Percentiles rank a stretch among this genome's conserved stretches.
phyloP scores from a whole-genome alignment of 257 asterid species.

The Plantago major region DNA sequence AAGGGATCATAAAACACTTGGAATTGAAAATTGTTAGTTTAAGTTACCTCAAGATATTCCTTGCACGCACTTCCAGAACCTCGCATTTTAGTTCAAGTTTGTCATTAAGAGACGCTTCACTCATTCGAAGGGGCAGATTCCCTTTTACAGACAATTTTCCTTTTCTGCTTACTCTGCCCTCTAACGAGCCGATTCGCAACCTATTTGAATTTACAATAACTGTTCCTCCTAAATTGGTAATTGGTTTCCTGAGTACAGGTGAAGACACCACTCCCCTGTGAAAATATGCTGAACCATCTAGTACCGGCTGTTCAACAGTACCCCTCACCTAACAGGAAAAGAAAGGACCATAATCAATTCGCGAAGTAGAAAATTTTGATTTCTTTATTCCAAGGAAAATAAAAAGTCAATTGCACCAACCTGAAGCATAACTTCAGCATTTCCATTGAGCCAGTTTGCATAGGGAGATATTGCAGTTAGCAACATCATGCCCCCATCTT shows the following conservation, averaged over 20 bases:
- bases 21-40: conserved; percentile 8
- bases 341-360: conserved; percentile 20
- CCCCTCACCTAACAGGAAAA: conserved; percentile 74
- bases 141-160: conserved; percentile 90
- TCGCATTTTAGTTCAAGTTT: conserved; percentile 94
- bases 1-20: conserved; percentile 6
- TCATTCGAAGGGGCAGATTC: conserved; percentile 70
- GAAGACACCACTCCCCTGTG: conserved; percentile 95
- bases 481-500: conserved; percentile 98
- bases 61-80: conserved; percentile 92
- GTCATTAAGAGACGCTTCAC: conserved; percentile 69
- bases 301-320: conserved; percentile 93
- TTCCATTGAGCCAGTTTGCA: conserved; percentile 98
- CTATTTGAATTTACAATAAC: conserved; percentile 85
- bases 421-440: conserved; percentile 97
- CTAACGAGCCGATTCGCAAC: conserved; percentile 75
- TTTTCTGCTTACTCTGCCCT: conserved; percentile 94
- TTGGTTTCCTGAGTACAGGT: conserved; percentile 86
- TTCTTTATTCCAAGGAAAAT: not conserved
- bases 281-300: conserved; percentile 96
- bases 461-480: conserved; percentile 94
- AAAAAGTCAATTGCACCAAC: conserved; percentile 33
- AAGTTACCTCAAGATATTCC: conserved; percentile 74
- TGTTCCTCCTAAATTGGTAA: conserved; percentile 91
- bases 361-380: too few relatives aligned